A percentile compares a stretch with the other conserved stretches of the same genome.
These are phyloP conservation scores for Neurospora sp. DNA, from an alignment of 495 filamentous ascomycete species.

Conservation along the genomic window DNA sequence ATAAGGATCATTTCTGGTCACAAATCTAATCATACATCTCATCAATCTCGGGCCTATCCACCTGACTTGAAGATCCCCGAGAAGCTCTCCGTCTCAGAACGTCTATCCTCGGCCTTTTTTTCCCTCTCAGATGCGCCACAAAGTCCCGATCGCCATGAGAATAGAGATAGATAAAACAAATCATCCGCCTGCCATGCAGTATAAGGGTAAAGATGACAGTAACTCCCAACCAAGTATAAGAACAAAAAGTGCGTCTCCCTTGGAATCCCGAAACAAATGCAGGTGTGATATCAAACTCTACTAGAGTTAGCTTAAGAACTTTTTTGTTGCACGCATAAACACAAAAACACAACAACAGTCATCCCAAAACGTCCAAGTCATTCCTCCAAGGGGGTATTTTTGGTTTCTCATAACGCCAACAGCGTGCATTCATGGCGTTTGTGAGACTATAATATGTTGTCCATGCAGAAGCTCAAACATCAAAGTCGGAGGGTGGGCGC, in stretches of 20 bases:
- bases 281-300: not conserved
- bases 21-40: not conserved
- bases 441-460: not conserved
- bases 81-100: not conserved
- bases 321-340: not conserved
- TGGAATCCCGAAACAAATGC: not conserved
- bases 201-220: not conserved
- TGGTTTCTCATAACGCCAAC: not conserved
- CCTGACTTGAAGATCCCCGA: not conserved
- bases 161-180: not conserved
- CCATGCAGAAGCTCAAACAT: conserved; percentile 4
- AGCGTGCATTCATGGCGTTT: not conserved
- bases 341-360: not conserved
- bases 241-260: not conserved
- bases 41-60: not conserved
- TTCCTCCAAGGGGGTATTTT: not conserved
- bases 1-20: not conserved
- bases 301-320: not conserved
- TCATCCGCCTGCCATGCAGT: not conserved
- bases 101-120: not conserved
- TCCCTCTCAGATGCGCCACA: not conserved
- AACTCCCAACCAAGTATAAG: not conserved
- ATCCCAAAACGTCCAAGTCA: not conserved
- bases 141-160: not conserved
- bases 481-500: conserved; percentile 9